These are phyloP conservation scores for Rhizomucor miehei DNA, from an alignment of 371 early-diverging fungal species.

Conservation along the genomic window DNA sequence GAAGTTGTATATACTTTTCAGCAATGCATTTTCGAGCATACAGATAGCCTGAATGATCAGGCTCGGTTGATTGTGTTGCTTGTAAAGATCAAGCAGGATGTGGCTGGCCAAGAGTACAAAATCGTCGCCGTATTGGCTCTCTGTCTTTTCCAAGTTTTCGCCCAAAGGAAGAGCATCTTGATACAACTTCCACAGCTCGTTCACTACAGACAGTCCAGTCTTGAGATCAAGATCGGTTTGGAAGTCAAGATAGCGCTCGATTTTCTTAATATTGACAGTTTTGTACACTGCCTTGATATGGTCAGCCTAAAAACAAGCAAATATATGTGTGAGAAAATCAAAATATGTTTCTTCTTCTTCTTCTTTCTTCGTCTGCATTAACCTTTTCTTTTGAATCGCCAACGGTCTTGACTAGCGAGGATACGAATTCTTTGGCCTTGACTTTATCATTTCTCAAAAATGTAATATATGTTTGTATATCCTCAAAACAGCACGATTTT, in stretches of 20 bases:
- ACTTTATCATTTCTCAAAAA: constrained; percentile 24
- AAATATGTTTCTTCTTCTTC: neutral
- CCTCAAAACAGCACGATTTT: constrained; percentile 75
- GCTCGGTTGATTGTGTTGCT: constrained; percentile 23
- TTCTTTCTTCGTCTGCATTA: too few relatives aligned
- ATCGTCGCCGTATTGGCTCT: constrained; percentile 81
- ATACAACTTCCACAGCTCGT: constrained; percentile 53
- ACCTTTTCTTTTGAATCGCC: constrained; percentile 36
- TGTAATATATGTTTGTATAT: constrained; percentile 61
- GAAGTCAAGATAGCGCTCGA: constrained; percentile 50
- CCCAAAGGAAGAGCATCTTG: constrained; percentile 61
- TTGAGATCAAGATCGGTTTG: constrained; percentile 17
- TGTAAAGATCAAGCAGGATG: constrained; percentile 53
- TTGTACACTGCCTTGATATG: constrained; percentile 42
- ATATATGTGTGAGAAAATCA: neutral
- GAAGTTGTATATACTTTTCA: constrained; percentile 74
- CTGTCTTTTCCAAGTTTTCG: constrained; percentile 63
- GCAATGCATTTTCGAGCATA: constrained; percentile 75
- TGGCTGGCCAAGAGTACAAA: constrained; percentile 68
- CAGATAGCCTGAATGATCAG: constrained; percentile 51
- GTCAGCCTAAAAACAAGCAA: constrained; percentile 16
- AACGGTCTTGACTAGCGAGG: constrained; percentile 27
- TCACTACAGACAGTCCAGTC: constrained; percentile 25
- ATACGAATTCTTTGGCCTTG: constrained; percentile 33
- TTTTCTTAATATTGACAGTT: constrained; percentile 50